A percentile compares a stretch with the other conserved stretches of the same genome.
Conservation (phyloP, 495 filamentous ascomycete genomes). For the Chaetomidium leptoderma region DNA sequence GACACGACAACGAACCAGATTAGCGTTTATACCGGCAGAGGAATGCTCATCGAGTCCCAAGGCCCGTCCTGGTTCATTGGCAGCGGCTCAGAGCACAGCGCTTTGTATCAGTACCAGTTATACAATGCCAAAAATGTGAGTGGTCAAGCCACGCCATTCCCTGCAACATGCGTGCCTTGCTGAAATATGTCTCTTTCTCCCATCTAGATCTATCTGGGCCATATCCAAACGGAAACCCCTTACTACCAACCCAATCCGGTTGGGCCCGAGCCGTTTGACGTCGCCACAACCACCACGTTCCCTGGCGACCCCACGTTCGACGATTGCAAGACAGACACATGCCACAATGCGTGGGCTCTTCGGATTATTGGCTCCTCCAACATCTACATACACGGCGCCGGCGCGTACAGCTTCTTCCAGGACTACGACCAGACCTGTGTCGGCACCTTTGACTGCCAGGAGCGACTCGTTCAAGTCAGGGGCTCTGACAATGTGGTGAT, state of each 20-base stretch:
- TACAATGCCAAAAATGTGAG: conserved; percentile 49
- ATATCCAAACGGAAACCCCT: conserved; percentile 83
- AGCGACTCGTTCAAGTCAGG: neutral
- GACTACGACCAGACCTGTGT: conserved; percentile 46
- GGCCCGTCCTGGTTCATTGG: conserved; percentile 43
- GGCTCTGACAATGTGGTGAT: neutral
- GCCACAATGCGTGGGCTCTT: conserved; percentile 27
- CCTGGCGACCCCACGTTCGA: conserved; percentile 19
- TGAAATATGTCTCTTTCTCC: neutral
- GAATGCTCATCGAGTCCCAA: conserved; percentile 62
- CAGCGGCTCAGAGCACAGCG: conserved; percentile 59
- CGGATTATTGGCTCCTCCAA: conserved; percentile 19
- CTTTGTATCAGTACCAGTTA: conserved; percentile 78
- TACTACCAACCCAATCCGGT: conserved; percentile 77
- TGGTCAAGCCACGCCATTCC: neutral
- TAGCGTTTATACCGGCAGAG: conserved; percentile 73
- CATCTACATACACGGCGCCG: conserved; percentile 23
- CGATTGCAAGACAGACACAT: conserved; percentile 10
- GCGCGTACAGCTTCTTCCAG: conserved; percentile 29
- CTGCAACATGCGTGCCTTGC: neutral
- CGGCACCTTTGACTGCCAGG: neutral
- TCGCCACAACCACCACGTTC: conserved; percentile 8
- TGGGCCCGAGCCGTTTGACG: conserved; percentile 54
- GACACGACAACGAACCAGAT: neutral
- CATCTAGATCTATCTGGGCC: conserved; percentile 65